Evolutionary conservation across 371 early-diverging fungal genomes (phyloP), one percentile per base, ranked within the genome.

Genomic region (Dichotomocladium elegans): DNA sequence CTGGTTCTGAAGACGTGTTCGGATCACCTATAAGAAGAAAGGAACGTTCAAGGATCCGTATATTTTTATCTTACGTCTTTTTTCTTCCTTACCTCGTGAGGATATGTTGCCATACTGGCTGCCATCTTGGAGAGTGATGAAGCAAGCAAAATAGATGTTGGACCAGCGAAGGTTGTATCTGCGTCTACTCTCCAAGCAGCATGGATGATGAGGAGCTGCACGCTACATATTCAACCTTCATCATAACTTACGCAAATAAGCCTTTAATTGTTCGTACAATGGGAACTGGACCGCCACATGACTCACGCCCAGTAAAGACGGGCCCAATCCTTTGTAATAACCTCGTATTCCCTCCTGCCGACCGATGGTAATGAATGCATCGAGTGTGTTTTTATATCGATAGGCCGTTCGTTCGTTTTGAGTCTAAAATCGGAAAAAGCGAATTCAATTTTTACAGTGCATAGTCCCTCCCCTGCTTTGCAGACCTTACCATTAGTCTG

Each of bases 241-340:
- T 10, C 37, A 12, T 37, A 0, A 72, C 81, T 70, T 80, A 81
- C 83, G 72, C 26, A 84, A 64, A 68, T 68, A 72, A 17, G 59
- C 22, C 63, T 95, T 96, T 44, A 98, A 68, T 50, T 83, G 76
- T 70, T 98, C 98, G 72, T 98, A 98, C 25, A 95, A 69, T 29
- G 96, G 96, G 59, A 98, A 98, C 64, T 96, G 96, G 7, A 98
- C 81, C 5, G 91, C 93, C 3, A 93, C 95, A 72, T 98, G 98
- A 27, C 83, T 81, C 8, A 95, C 88, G 33, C 98, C 98, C 58
- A 96, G 72, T 44, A 98, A 63, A 9, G 91, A 88, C 22, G 94
- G 86, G 9, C 89, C 92, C 15, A 96, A 77, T 24, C 98, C 98
- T 63, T 90, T 92, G 72, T 91, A 92, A 60, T 88, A 88, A 47